A percentile compares a stretch with the other conserved stretches of the same genome.
Conservation (phyloP, 257 asterid species). For the Orobanche coerulescens region DNA sequence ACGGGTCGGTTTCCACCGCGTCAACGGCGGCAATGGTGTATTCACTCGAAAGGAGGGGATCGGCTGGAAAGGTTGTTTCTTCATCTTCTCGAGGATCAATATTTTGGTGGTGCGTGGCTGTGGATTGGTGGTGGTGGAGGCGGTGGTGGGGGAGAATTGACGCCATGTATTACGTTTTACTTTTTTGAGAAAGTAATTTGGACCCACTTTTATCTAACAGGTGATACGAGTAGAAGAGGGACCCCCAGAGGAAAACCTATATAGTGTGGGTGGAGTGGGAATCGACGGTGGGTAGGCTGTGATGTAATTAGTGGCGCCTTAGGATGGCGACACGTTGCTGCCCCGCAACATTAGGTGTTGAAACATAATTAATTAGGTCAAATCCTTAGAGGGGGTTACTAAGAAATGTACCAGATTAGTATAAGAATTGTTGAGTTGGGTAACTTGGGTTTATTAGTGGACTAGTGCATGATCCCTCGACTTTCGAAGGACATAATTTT, state of each 20-base stretch:
- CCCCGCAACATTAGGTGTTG: not conserved
- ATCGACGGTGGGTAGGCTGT: constrained; percentile 22
- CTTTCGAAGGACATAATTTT: too few relatives aligned
- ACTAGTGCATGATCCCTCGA: too few relatives aligned
- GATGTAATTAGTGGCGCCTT: not conserved
- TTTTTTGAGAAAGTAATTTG: constrained; percentile 18
- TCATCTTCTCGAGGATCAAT: constrained; percentile 27
- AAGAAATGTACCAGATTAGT: not conserved
- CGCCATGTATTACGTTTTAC: constrained; percentile 20
- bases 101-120: constrained; percentile 26
- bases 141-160: constrained; percentile 24
- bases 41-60: constrained; percentile 43
- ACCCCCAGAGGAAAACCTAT: constrained; percentile 24
- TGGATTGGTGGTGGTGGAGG: constrained; percentile 6
- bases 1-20: not conserved
- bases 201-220: constrained; percentile 30
- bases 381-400: not conserved
- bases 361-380: constrained; percentile 18
- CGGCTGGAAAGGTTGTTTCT: constrained; percentile 29
- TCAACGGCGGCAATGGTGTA: constrained; percentile 47
- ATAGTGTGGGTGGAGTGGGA: constrained; percentile 11
- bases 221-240: constrained; percentile 25
- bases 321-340: constrained; percentile 30
- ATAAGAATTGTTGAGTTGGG: not conserved
- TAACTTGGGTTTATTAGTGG: not conserved